Conservation (phyloP, 192 early-diverging fungal genomes). For the Kickxella alabastrina region DNA sequence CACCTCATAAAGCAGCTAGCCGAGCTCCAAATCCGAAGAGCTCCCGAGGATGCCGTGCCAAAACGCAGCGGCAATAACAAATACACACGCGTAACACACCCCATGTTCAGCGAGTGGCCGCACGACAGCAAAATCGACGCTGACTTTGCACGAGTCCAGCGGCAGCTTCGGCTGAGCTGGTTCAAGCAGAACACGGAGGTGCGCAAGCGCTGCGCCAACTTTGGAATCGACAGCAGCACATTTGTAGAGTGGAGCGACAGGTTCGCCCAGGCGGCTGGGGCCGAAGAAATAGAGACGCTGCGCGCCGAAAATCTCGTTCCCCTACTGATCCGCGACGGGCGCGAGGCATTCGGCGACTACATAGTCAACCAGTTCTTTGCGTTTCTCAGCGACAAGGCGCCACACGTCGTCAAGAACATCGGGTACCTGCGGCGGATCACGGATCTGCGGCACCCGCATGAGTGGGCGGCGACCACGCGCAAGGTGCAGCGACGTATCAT, state of each 20-base stretch:
- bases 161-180: conserved; percentile 8
- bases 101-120: conserved; percentile 17
- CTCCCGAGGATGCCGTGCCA: too few relatives aligned
- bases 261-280: conserved; percentile 14
- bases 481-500: conserved; percentile 75
- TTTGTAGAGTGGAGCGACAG: conserved; percentile 33
- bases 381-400: conserved; percentile 48
- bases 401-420: conserved; percentile 43
- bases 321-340: conserved; percentile 19
- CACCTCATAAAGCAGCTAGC: too few relatives aligned
- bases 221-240: conserved; percentile 25
- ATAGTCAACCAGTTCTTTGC: conserved; percentile 44
- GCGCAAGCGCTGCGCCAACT: conserved; percentile 27
- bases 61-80: too few relatives aligned
- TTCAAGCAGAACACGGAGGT: conserved; percentile 7
- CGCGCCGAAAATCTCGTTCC: conserved; percentile 17
- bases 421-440: conserved; percentile 57
- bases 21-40: too few relatives aligned
- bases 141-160: conserved; percentile 16
- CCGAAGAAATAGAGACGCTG: conserved; percentile 21
- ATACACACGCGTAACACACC: too few relatives aligned
- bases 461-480: conserved; percentile 75
- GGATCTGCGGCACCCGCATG: conserved; percentile 75
- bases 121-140: conserved; percentile 33
- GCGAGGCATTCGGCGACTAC: conserved; percentile 14